These are phyloP conservation scores for Skeletonema marinoi DNA, from an alignment of 108 stramenopile species.

Conservation along the genomic window DNA sequence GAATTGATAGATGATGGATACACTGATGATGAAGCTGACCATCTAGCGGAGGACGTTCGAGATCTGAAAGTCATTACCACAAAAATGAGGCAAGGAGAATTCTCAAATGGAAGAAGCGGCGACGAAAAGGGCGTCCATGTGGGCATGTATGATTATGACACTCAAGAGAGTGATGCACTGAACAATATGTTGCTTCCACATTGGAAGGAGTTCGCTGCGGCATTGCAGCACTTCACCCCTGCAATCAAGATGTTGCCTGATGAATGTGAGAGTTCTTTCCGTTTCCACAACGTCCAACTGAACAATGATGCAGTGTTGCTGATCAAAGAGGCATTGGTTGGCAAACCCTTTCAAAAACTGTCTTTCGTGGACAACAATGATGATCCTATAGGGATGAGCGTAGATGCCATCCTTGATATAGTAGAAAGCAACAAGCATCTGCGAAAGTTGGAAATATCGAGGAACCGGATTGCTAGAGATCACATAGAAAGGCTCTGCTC, in stretches of 20 bases:
- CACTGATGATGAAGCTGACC: too few species aligned
- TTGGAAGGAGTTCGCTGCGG: conserved; percentile 1
- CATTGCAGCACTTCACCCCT: neutral
- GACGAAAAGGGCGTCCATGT: neutral
- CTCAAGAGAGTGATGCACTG: neutral
- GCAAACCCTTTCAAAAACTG: neutral
- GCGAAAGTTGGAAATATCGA: neutral
- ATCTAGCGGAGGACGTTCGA: neutral
- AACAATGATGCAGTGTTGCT: neutral
- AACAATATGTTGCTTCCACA: neutral
- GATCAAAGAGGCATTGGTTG: neutral
- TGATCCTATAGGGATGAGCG: neutral
- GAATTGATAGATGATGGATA: too few species aligned
- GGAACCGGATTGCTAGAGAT: neutral
- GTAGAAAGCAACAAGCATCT: neutral
- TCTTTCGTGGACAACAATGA: neutral
- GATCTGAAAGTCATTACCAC: neutral
- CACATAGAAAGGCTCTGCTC: neutral
- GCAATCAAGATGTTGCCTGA: neutral
- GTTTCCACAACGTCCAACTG: neutral
- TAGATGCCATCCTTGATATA: neutral
- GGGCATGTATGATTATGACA: neutral
- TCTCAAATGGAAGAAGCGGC: neutral
- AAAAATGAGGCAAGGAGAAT: neutral
- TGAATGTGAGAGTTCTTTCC: neutral